Conservation (phyloP, 2,329 filamentous ascomycete species). For the Graphilbum fragrans region DNA sequence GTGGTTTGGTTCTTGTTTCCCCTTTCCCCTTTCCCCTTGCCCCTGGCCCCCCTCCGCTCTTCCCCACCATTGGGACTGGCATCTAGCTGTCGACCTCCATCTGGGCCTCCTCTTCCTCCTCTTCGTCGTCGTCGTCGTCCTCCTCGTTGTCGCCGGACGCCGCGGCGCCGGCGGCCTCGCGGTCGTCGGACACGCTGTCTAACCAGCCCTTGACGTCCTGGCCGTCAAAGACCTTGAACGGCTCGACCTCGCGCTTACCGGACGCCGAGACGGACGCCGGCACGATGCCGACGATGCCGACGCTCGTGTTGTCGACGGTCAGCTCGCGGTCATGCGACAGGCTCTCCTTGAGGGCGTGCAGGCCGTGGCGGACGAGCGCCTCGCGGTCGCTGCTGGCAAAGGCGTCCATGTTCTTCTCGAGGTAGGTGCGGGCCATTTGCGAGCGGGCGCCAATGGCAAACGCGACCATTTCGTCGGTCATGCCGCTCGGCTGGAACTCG, state of each 20-base stretch:
- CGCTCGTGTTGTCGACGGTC: conserved; percentile 91
- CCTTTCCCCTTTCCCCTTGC: background rate
- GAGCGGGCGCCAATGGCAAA: conserved; percentile 92
- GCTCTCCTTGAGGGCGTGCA: conserved; percentile 88
- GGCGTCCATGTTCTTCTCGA: conserved; percentile 80
- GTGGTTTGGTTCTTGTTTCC: background rate
- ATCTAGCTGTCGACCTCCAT: conserved; percentile 31
- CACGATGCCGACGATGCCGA: conserved; percentile 65
- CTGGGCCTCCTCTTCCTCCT: conserved; percentile 13
- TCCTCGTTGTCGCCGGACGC: conserved; percentile 25
- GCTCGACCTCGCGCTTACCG: conserved; percentile 51
- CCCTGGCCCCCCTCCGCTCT: background rate
- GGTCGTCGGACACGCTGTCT: conserved; percentile 54
- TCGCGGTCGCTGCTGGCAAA: conserved; percentile 69
- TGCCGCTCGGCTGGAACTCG: conserved; percentile 92
- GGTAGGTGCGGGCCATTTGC: conserved; percentile 95
- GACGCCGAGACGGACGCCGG: conserved; percentile 41
- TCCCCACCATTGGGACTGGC: background rate
- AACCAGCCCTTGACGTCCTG: conserved; percentile 78
- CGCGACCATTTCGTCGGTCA: conserved; percentile 94
- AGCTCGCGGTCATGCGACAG: conserved; percentile 95
- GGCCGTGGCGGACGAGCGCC: conserved; percentile 80
- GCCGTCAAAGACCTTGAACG: conserved; percentile 84
- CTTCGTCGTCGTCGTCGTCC: conserved; percentile 22
- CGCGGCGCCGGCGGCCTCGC: conserved; percentile 32